These are phyloP conservation scores for Apodospora peruviana DNA, from an alignment of 495 filamentous ascomycete genomes.

Conservation along the genomic window DNA sequence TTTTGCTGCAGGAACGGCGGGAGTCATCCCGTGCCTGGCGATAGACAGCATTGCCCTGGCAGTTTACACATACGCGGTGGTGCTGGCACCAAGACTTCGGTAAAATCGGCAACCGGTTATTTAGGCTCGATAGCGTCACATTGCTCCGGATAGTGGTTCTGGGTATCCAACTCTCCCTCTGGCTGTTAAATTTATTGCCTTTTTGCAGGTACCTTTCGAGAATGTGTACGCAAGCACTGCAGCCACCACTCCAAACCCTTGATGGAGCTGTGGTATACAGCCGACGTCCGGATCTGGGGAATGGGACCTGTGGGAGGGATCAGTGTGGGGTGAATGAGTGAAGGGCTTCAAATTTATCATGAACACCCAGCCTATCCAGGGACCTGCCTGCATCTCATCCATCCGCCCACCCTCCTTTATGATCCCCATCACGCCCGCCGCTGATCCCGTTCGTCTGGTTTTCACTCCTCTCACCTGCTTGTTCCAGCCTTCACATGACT, in stretches of 20 bases:
- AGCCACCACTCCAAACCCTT: conserved; percentile 5
- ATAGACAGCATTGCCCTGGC: no score
- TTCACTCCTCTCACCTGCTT: background rate
- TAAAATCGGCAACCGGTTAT: conserved; percentile 27
- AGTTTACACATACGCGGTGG: background rate
- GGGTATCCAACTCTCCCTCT: conserved; percentile 5
- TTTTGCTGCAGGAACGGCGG: conserved; percentile 6
- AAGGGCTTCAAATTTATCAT: background rate
- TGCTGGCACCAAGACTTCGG: conserved; percentile 9
- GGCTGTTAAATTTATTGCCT: background rate
- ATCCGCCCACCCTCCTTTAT: no score
- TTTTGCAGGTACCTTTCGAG: conserved; percentile 1
- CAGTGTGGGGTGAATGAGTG: background rate
- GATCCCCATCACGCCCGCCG: background rate
- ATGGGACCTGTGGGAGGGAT: background rate
- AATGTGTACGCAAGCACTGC: background rate
- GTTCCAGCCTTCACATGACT: background rate
- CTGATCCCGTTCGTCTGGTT: background rate
- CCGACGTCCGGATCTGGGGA: conserved; percentile 9
- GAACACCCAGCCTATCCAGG: background rate
- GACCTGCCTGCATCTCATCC: conserved; percentile 5
- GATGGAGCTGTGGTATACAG: conserved; percentile 16
- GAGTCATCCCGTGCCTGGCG: conserved; percentile 17
- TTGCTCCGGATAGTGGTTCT: conserved; percentile 25
- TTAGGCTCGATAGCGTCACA: conserved; percentile 25